phyloP scores from a whole-genome alignment of 257 asterid genomes.

The Handroanthus guayacan region DNA sequence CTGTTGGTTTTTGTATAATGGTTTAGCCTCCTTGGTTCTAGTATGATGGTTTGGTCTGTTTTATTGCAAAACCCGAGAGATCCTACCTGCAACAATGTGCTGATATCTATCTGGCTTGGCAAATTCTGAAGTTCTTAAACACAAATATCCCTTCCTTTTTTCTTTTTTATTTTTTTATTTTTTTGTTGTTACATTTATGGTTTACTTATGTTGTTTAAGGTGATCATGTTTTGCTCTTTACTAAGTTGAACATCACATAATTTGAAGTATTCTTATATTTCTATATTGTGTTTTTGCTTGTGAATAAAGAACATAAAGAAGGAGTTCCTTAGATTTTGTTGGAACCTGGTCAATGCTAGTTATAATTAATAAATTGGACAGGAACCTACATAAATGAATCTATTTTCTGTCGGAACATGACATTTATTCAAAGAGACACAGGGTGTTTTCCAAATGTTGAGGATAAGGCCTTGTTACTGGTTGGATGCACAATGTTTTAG shows the following conservation, averaged over 20 bases:
- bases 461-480: neutral
- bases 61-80: slow-evolving; percentile 7
- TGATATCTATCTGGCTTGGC: neutral
- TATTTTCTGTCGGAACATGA: neutral
- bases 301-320: neutral
- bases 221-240: slow-evolving; percentile 13
- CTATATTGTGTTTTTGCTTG: neutral
- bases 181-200: neutral
- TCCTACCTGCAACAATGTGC: slow-evolving; percentile 10
- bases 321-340: neutral
- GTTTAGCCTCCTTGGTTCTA: neutral
- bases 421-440: neutral
- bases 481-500: neutral
- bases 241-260: neutral
- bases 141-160: neutral
- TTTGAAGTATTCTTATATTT: neutral
- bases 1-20: neutral
- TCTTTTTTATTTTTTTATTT: neutral
- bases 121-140: neutral
- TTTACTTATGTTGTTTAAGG: slow-evolving; percentile 12
- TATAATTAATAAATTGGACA: neutral
- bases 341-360: neutral
- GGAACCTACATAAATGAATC: neutral
- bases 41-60: too few relatives aligned
- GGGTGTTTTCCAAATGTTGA: neutral